These are phyloP conservation scores for Phytophthora melonis DNA, from an alignment of 352 stramenopile species.

Conservation along the genomic window DNA sequence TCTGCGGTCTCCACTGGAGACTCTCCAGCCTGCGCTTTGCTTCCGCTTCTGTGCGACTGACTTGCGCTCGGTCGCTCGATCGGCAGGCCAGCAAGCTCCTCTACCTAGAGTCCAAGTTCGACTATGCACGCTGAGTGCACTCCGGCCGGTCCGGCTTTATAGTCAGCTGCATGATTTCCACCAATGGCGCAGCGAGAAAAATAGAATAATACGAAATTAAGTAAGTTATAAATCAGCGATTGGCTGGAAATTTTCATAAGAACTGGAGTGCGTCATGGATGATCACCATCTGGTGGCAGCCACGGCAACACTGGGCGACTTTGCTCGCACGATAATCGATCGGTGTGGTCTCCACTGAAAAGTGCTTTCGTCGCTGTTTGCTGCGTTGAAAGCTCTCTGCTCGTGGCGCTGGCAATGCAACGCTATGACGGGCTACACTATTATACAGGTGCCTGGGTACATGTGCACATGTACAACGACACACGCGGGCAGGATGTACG, in stretches of 20 bases:
- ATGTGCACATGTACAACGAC: no score
- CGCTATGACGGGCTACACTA: background rate
- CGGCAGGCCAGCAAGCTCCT: conserved; percentile 18
- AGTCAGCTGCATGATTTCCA: conserved; percentile 6
- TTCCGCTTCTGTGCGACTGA: conserved; percentile 22
- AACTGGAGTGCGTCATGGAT: conserved; percentile 25
- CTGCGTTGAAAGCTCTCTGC: conserved; percentile 5
- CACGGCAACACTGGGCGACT: conserved; percentile 12
- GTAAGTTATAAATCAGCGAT: conserved; percentile 30
- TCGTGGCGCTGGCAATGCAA: background rate
- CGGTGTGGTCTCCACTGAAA: conserved; percentile 14
- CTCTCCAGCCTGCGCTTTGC: conserved; percentile 26
- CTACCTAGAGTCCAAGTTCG: conserved; percentile 12
- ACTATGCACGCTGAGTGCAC: conserved; percentile 11
- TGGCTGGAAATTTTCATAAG: conserved; percentile 30
- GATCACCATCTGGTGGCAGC: conserved; percentile 21
- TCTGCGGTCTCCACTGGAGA: conserved; percentile 17
- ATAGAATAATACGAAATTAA: conserved; percentile 2
- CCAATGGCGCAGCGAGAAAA: background rate
- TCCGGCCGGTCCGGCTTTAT: conserved; percentile 32
- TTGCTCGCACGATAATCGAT: conserved; percentile 18
- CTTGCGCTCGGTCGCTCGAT: conserved; percentile 28
- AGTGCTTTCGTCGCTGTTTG: background rate
- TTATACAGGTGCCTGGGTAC: no score
- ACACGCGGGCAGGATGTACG: background rate